Percentiles rank a stretch among this genome's conserved stretches.
Evolutionary conservation across 225 moss, liverwort and hornwort species (phyloP).

Genomic region (Thuidium tamariscinum): DNA sequence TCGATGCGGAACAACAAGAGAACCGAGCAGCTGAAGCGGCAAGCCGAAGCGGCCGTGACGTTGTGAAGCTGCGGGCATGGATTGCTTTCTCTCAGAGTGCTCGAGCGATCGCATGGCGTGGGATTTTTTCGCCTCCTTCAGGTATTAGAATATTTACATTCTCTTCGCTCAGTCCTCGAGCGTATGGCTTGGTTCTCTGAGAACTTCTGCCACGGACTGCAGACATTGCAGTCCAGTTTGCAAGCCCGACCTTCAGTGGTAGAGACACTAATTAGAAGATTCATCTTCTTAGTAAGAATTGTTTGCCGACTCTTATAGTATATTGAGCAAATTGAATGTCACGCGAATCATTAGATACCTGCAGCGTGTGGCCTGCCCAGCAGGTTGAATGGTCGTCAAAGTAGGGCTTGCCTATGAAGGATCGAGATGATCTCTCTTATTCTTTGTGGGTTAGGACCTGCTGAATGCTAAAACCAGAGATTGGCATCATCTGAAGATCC

Average conservation of each 20-base stretch:
- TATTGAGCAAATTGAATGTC: neutral
- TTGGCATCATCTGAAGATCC: neutral
- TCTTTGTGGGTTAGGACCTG: neutral
- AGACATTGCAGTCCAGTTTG: neutral
- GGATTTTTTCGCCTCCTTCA: neutral
- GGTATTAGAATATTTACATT: neutral
- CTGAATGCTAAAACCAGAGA: neutral
- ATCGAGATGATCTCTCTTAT: neutral
- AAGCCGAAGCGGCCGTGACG: slow-evolving; percentile 65
- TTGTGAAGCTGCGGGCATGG: slow-evolving; percentile 24
- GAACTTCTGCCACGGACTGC: neutral
- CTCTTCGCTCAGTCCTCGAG: neutral
- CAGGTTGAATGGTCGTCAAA: neutral
- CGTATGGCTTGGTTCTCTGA: neutral
- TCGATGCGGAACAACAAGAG: slow-evolving; percentile 77
- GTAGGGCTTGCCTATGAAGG: neutral
- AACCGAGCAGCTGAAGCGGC: slow-evolving; percentile 72
- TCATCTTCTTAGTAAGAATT: neutral
- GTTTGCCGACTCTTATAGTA: neutral
- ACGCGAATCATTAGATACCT: neutral
- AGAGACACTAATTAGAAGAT: neutral
- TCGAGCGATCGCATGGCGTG: neutral
- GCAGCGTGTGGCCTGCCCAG: neutral
- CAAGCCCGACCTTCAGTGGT: neutral
- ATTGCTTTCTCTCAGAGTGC: neutral